Base-by-base conservation (phyloP, 805 yeast species). In the Saccharomyces jurei region DNA sequence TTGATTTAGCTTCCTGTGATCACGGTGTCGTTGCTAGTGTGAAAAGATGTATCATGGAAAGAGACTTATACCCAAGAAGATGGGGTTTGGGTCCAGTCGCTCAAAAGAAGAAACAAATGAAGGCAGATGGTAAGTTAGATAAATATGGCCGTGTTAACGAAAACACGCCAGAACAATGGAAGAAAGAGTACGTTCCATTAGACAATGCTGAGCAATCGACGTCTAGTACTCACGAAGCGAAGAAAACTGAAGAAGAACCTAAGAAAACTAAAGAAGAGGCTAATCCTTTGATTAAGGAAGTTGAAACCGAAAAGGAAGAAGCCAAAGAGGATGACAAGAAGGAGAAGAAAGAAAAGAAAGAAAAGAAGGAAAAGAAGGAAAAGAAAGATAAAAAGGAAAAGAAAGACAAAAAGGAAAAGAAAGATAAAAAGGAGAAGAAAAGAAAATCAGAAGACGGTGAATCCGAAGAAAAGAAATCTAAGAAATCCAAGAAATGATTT, bases 71-170 rank as follows among this genome's bases (percentile, higher is more conserved):
- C 75, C 99, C 99, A 76, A 87, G 99, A 81, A 86, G 97, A 81
- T 94, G 99, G 99, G 99, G 99, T 59, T 78, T 94, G 65, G 99
- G 99, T 66, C 99, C 99, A 66, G 89, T 91, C 71, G 98, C 99
- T 57, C 89, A 88, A 75, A 90, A 90, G 86, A 94, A 94, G 87
- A 94, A 94, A 81, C 96, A 92, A 79, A 78, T 94, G 81, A 92
- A 91, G 81, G 87, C 95, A 53, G 96, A 87, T 62, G 99, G 98
- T 68, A 92, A 94, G 77, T 83, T 94, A 69, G 99, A 94, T 79
- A 89, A 92, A 76, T 94, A 76, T 69, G 99, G 99, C 60, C 86
- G 96, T 77, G 79, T 78, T 60, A 94, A 90, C 69, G 99, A 94
- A 74, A 85, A 82, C 71, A 94, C 99, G 29, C 99, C 99, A 66